Percentiles rank a stretch among this genome's conserved stretches.
These are phyloP conservation scores for Xylaria grammica DNA, from an alignment of 495 filamentous ascomycete genomes.

Conservation along the genomic window DNA sequence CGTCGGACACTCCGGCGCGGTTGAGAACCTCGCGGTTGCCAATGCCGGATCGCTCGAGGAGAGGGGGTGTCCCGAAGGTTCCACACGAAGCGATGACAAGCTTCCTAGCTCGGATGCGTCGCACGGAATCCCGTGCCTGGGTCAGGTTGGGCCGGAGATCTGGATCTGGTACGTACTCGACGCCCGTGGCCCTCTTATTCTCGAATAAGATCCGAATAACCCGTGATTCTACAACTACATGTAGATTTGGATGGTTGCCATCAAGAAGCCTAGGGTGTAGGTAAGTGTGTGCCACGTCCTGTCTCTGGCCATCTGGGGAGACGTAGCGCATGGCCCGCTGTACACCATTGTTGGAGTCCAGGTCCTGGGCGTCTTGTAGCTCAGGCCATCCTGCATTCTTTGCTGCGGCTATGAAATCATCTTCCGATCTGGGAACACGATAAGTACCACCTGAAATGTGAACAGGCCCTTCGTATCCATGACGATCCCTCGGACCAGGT, in stretches of 20 bases:
- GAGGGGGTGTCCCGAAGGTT: conserved; percentile 51
- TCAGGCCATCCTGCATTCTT: conserved; percentile 29
- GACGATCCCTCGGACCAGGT: conserved; percentile 20
- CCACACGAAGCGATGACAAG: conserved; percentile 61
- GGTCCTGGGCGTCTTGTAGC: conserved; percentile 28
- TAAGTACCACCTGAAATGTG: conserved; percentile 49
- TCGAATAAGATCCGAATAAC: conserved; percentile 56
- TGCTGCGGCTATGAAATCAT: conserved; percentile 47
- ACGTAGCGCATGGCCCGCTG: conserved; percentile 30
- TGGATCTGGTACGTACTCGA: conserved; percentile 48
- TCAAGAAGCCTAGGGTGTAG: conserved; percentile 50
- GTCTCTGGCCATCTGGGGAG: conserved; percentile 33
- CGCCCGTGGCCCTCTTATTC: conserved; percentile 43
- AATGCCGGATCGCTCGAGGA: conserved; percentile 62
- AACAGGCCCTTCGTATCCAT: conserved; percentile 55
- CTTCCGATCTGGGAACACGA: conserved; percentile 25
- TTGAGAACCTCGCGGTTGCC: conserved; percentile 43
- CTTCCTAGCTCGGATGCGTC: conserved; percentile 48
- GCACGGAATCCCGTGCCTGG: not conserved
- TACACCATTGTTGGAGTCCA: conserved; percentile 30
- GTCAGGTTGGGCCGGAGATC: conserved; percentile 13
- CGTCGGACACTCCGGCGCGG: conserved; percentile 23
- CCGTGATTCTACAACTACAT: conserved; percentile 55
- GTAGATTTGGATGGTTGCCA: conserved; percentile 51
- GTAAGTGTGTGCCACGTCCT: conserved; percentile 38